phyloP scores from a whole-genome alignment of 768 basidiomycete genomes.

The Amanita exitialis region DNA sequence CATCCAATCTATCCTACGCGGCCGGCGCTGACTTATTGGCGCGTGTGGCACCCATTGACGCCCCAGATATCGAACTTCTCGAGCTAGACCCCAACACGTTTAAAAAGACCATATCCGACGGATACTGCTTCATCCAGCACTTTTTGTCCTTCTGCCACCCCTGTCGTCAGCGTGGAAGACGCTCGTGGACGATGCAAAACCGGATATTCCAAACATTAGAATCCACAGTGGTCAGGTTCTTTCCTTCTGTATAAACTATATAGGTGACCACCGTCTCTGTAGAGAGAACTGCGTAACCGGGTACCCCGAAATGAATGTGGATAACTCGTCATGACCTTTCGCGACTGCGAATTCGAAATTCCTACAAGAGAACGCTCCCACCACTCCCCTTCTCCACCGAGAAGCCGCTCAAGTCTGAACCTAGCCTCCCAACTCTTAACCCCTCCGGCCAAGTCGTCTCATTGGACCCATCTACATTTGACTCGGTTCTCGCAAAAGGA shows the following conservation, averaged over 20 bases:
- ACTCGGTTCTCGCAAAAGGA: too few relatives aligned
- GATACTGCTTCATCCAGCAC: slow-evolving; percentile 80
- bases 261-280: not conserved
- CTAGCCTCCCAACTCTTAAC: slow-evolving; percentile 19
- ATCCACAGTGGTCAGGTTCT: slow-evolving; percentile 18
- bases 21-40: not conserved
- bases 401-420: slow-evolving; percentile 8
- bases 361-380: slow-evolving; percentile 30
- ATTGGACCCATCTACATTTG: slow-evolving; percentile 27
- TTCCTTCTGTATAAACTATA: too few relatives aligned
- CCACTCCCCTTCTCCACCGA: too few relatives aligned
- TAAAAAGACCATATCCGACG: slow-evolving; percentile 34
- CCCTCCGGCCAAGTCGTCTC: slow-evolving; percentile 26
- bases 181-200: slow-evolving; percentile 43
- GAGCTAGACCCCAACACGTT: slow-evolving; percentile 56
- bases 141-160: slow-evolving; percentile 83
- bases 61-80: not conserved
- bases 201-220: slow-evolving; percentile 40
- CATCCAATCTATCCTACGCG: not conserved
- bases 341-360: slow-evolving; percentile 40
- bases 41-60: not conserved
- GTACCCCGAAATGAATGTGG: slow-evolving; percentile 74
- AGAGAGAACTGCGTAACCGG: slow-evolving; percentile 63
- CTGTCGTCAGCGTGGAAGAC: slow-evolving; percentile 67
- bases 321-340: slow-evolving; percentile 45